These are phyloP conservation scores for Iris macrosiphon DNA, from an alignment of 106 monocot genomes.

Conservation along the genomic window DNA sequence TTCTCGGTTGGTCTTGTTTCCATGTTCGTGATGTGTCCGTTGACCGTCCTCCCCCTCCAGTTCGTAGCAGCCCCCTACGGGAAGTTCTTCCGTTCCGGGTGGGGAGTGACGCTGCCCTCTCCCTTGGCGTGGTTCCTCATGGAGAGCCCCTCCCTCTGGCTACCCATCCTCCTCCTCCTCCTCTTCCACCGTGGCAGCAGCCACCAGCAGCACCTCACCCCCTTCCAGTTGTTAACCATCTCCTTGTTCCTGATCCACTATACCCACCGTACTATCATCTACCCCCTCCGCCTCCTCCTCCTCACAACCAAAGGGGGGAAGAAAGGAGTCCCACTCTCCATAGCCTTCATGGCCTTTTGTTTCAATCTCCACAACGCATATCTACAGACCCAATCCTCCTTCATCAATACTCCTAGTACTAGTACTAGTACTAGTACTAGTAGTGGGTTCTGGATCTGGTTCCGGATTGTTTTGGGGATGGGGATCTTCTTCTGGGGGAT, in stretches of 20 bases:
- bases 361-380: constrained; percentile 86
- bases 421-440: too few species aligned
- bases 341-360: constrained; percentile 47
- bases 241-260: constrained; percentile 49
- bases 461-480: constrained; percentile 21
- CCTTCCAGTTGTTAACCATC: constrained; percentile 33
- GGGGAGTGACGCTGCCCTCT: constrained; percentile 52
- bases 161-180: constrained; percentile 37
- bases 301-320: not conserved
- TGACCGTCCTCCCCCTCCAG: constrained; percentile 35
- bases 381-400: constrained; percentile 51
- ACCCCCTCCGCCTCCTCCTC: constrained; percentile 23
- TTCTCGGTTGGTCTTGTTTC: not conserved
- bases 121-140: constrained; percentile 70
- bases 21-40: constrained; percentile 10
- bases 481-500: constrained; percentile 71
- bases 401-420: constrained; percentile 37
- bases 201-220: constrained; percentile 21
- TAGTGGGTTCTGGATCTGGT: not conserved
- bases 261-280: constrained; percentile 42
- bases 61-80: constrained; percentile 70
- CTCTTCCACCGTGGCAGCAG: constrained; percentile 18
- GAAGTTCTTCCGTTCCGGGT: constrained; percentile 44
- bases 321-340: constrained; percentile 23
- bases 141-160: constrained; percentile 51